Percentiles rank a stretch among this genome's conserved stretches.
Evolutionary conservation across 2,329 filamentous ascomycete species (phyloP).

Genomic region (Pseudocercospora macadamiae): DNA sequence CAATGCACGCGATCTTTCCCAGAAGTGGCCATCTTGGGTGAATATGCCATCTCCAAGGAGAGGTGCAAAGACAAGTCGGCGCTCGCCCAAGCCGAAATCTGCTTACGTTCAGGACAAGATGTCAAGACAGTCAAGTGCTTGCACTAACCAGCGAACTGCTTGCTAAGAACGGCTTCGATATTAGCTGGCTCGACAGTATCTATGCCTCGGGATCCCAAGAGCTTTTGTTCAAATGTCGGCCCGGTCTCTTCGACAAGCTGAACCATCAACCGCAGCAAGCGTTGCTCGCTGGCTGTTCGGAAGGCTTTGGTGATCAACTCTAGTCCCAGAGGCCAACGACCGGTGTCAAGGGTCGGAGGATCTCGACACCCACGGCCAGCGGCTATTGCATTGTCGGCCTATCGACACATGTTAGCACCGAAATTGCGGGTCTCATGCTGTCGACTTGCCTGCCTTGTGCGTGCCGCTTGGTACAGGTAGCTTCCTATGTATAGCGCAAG

Average conservation of each 20-base stretch:
- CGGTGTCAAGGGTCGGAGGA: neutral
- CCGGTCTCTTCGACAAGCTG: neutral
- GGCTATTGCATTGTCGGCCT: neutral
- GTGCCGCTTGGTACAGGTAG: neutral
- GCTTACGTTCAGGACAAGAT: neutral
- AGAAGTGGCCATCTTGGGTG: conserved; percentile 7
- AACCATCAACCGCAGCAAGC: neutral
- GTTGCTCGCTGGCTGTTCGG: conserved; percentile 3
- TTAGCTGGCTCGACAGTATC: conserved; percentile 5
- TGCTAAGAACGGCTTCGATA: conserved; percentile 11
- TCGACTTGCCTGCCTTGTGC: neutral
- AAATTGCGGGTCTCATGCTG: neutral
- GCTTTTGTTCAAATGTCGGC: conserved; percentile 5
- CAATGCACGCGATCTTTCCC: conserved; percentile 12
- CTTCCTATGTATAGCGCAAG: neutral
- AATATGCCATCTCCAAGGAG: conserved; percentile 6
- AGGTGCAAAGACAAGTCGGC: neutral
- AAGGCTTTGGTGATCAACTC: conserved; percentile 2
- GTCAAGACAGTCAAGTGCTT: too few species aligned
- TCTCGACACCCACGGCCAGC: neutral
- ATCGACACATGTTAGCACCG: neutral
- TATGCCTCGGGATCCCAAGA: conserved; percentile 1
- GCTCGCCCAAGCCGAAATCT: conserved; percentile 5
- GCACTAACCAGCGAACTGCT: conserved; percentile 7
- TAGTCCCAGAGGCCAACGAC: neutral